Percentiles rank a stretch among this genome's conserved stretches.
phyloP scores from a whole-genome alignment of 306 rosid genomes.

The Clitoria ternatea region DNA sequence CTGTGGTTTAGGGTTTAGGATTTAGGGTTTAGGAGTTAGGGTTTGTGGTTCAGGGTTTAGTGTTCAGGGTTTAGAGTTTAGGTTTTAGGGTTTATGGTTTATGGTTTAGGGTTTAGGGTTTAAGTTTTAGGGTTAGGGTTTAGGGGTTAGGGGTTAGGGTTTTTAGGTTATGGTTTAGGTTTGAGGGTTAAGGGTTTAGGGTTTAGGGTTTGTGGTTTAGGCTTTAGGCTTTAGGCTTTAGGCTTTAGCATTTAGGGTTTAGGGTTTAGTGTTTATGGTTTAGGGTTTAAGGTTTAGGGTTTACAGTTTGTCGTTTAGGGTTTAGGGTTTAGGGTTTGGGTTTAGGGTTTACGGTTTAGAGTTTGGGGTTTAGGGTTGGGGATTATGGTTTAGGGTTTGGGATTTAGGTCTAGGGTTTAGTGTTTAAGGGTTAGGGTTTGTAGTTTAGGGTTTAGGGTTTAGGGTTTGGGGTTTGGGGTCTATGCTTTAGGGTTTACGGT shows the following conservation, averaged over 20 bases:
- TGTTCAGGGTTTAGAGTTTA: not conserved
- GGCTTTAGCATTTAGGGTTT: no score
- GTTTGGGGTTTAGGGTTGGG: no score
- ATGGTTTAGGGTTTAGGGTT: not conserved
- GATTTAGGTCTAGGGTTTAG: slow-evolving; percentile 11
- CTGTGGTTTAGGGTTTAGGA: not conserved
- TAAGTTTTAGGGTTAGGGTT: not conserved
- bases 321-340: no score
- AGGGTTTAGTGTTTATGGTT: no score
- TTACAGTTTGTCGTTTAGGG: no score
- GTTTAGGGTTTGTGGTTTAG: slow-evolving; percentile 22
- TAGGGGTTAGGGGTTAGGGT: slow-evolving; percentile 17
- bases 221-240: slow-evolving; percentile 23
- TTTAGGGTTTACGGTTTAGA: no score
- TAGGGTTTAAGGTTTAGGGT: no score
- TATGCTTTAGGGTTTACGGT: no score
- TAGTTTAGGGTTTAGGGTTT: slow-evolving; percentile 23
- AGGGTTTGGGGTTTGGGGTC: slow-evolving; percentile 27
- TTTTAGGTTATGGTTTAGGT: slow-evolving; percentile 10
- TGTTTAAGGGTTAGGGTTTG: slow-evolving; percentile 17
- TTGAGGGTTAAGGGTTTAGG: slow-evolving; percentile 30
- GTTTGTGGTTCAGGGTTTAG: no score
- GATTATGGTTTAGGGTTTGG: slow-evolving; percentile 15
- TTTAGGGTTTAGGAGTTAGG: no score
- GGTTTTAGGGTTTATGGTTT: slow-evolving; percentile 8